Evolutionary conservation across 768 basidiomycete species (phyloP), one percentile per base, ranked within the genome.

Genomic region (Kwoniella europaea): DNA sequence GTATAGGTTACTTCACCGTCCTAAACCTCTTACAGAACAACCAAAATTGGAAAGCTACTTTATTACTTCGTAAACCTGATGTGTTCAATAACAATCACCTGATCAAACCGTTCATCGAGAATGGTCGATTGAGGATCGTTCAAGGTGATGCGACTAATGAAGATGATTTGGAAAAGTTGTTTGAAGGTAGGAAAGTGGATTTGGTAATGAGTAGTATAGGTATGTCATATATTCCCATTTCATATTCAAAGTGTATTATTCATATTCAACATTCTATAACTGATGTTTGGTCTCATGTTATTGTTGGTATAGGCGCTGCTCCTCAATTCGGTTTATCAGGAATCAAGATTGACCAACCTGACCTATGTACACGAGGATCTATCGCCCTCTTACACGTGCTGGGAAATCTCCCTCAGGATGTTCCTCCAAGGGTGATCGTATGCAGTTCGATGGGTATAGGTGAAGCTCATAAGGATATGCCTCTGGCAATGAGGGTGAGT

Each of bases 121-220:
- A 52, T 44, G 68, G 71, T 1, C 44, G 65, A 29, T 15, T 73
- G 16, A 52, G 58, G 44, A 55, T 70, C 22, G 56, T 76, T 12
- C 55, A 76, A 52, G 75, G 72, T 18, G 67, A 76, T 57, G 69
- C 67, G n/a, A 73, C 72, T 6, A 65, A 46, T 10, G 54, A 65
- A 46, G 57, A 24, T 2, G 72, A 73, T 52, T 57, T 76, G 41
- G 54, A 43, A 16, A 62, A 64, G 29, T 56, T 66, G 20, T 71
- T 77, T 50, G 61, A 69, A 13, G 69, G 53, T 15, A 57, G 35
- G 42, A 68, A 63, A 22, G 74, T 71, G 3, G 70, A 74, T 60
- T 58, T 75, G 7, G 65, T 78, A 7, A 53, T 78, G 22, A 69
- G 68, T 24, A 64, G 58, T n/a, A 67, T 76, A 24, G 75, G 75